Percentiles rank a stretch among this genome's conserved stretches.
phyloP scores from a whole-genome alignment of 768 basidiomycete genomes.

The Russula griseocarnosa region DNA sequence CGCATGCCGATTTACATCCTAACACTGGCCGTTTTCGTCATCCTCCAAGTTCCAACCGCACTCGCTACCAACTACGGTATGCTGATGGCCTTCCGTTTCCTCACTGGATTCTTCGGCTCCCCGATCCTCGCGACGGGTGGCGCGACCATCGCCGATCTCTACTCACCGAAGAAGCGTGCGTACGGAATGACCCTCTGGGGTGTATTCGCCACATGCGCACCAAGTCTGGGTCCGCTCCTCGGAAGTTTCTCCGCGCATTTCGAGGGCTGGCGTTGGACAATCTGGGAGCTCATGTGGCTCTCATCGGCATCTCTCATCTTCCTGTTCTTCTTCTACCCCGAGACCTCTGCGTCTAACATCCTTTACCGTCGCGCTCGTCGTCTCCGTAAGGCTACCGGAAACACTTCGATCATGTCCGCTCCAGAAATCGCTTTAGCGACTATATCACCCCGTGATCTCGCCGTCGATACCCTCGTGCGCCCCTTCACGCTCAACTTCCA shows the following conservation, averaged over 20 bases:
- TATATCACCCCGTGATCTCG: conserved; percentile 26
- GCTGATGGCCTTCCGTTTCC: conserved; percentile 36
- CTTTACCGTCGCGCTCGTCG: conserved; percentile 35
- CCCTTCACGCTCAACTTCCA: conserved; percentile 34
- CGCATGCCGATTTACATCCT: conserved; percentile 36
- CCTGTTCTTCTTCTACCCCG: conserved; percentile 35
- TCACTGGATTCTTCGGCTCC: conserved; percentile 36
- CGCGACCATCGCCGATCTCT: conserved; percentile 33
- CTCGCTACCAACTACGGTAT: conserved; percentile 35
- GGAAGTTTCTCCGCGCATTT: conserved; percentile 37
- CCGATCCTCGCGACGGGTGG: conserved; percentile 38
- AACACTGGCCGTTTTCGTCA: conserved; percentile 35
- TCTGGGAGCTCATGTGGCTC: conserved; percentile 38
- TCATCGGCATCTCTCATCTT: conserved; percentile 32
- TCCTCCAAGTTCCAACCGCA: conserved; percentile 37
- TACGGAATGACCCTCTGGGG: conserved; percentile 34
- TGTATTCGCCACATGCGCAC: conserved; percentile 33
- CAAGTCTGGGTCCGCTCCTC: conserved; percentile 35
- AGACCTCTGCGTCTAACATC: conserved; percentile 34
- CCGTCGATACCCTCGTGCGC: conserved; percentile 33
- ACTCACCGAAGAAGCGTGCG: conserved; percentile 30
- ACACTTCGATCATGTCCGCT: conserved; percentile 32
- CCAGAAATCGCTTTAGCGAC: conserved; percentile 31
- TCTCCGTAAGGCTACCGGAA: conserved; percentile 34
- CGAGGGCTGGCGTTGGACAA: conserved; percentile 37